Evolutionary conservation across 2,329 filamentous ascomycete species (phyloP), one percentile per base, ranked within the genome.

Genomic region (Tolypocladium amazonense): DNA sequence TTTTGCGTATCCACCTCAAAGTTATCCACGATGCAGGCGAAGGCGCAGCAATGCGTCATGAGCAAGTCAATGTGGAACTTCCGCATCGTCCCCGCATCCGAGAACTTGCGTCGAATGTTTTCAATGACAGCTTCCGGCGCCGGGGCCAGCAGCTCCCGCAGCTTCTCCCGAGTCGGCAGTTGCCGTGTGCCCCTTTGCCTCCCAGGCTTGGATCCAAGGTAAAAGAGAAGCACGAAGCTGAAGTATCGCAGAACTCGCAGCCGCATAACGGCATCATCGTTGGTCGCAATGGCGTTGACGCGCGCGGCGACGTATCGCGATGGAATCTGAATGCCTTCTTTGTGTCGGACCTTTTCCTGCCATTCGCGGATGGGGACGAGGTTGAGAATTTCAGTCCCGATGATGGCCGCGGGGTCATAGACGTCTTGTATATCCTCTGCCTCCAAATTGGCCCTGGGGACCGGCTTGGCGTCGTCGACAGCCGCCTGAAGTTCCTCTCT

Each of bases 1-100:
- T 87, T 81, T 63, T 81, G 81, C 8, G 86, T 86, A 67, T 92
- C 86, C 59, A 90, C 85, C 69, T 87, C 84, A 68, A 85, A 91
- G 69, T 87, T 85, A 67, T 92, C 88, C 23, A 92, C 76, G 62
- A 90, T 83, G 70, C 88, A 81, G 35, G 87, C 84, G 62, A 92
- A 79, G 1, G 83, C 88, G 66, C 86, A 88, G 67, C 88, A 84
- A 72, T 92, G 87, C 20, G 88, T 90, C 67, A 86, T 84, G 38
- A 92, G 74, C 62, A 90, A 79, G 69, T 93, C 88, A 38, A 81
- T 75, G 69, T 91, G 84, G 76, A 85, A 88, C 69, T 89, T 90
- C 59, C 84, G 81, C 74, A 93, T 83, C 61, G 83, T 79, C 27
- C 81, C 81, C 39, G 73, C 77, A 50, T 86, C 80, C 1, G 85